Evolutionary conservation across 2,329 filamentous ascomycete genomes (phyloP).

Genomic region (Penicillium sp.): DNA sequence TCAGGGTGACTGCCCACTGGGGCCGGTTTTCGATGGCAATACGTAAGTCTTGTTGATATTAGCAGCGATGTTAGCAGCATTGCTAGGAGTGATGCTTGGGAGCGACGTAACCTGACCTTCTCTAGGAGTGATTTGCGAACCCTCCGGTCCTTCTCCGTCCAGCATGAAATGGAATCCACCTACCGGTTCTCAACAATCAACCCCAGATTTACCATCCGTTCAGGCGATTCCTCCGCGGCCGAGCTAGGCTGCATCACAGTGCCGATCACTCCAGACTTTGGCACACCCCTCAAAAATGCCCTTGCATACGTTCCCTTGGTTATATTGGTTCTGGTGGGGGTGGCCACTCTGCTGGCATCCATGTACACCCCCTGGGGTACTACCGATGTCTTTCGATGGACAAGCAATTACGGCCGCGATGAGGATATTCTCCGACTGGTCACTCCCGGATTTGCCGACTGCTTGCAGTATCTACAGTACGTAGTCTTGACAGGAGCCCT

Average conservation of each 20-base stretch:
- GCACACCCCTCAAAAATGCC: conserved; percentile 67
- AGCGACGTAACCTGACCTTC: not conserved
- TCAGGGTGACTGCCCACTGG: conserved; percentile 72
- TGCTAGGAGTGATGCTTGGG: not conserved
- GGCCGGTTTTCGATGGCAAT: conserved; percentile 69
- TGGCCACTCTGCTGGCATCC: conserved; percentile 81
- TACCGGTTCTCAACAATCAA: conserved; percentile 86
- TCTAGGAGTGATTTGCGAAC: conserved; percentile 49
- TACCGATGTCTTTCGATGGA: conserved; percentile 88
- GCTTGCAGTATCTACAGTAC: conserved; percentile 95
- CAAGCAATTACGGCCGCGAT: conserved; percentile 96
- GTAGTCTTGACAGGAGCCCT: conserved; percentile 84
- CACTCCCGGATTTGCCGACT: conserved; percentile 95
- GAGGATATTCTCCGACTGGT: conserved; percentile 88
- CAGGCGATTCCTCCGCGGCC: conserved; percentile 68
- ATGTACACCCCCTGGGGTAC: conserved; percentile 95
- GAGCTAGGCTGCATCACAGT: conserved; percentile 79
- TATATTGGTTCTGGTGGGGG: conserved; percentile 76
- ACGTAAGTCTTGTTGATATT: conserved; percentile 39
- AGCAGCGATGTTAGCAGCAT: too few relatives aligned
- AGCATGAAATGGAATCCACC: conserved; percentile 74
- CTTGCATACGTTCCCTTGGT: conserved; percentile 77
- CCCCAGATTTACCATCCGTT: conserved; percentile 72
- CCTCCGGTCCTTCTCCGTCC: conserved; percentile 74
- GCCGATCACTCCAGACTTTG: conserved; percentile 83